These are phyloP conservation scores for Tetraselmis striata DNA, from an alignment of 139 green algal species.

Conservation along the genomic window DNA sequence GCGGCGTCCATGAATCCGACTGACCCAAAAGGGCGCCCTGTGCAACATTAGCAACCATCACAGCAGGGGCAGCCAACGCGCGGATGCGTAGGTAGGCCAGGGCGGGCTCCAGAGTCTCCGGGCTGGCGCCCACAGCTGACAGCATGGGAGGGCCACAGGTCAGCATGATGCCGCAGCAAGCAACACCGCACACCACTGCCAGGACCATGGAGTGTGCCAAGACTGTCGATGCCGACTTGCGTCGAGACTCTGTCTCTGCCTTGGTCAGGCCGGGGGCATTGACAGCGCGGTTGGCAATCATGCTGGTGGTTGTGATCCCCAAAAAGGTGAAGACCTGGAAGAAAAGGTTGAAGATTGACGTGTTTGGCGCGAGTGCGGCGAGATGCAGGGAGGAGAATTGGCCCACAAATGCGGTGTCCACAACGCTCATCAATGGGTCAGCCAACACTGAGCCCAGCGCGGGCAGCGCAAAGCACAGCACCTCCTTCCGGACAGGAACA, in stretches of 20 bases:
- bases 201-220: constrained; percentile 32
- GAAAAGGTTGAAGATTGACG: constrained; percentile 63
- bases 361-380: constrained; percentile 60
- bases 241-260: too few relatives aligned
- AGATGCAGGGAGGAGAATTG: constrained; percentile 53
- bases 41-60: constrained; percentile 45
- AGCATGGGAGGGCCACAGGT: constrained; percentile 25
- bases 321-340: constrained; percentile 66
- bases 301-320: constrained; percentile 45
- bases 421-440: constrained; percentile 71
- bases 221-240: too few relatives aligned
- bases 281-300: constrained; percentile 37
- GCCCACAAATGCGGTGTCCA: constrained; percentile 66
- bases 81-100: constrained; percentile 29
- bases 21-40: constrained; percentile 58
- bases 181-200: constrained; percentile 21
- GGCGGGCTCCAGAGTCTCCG: constrained; percentile 31
- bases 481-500: too few relatives aligned
- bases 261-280: constrained; percentile 3
- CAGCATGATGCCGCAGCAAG: constrained; percentile 17
- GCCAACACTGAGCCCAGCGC: constrained; percentile 60
- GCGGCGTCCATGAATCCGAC: constrained; percentile 54
- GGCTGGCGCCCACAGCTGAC: constrained; percentile 28
- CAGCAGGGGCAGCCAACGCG: constrained; percentile 46
- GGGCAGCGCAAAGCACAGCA: constrained; percentile 35